A percentile compares a stretch with the other conserved stretches of the same genome.
phyloP scores from a whole-genome alignment of 1,284 basidiomycete genomes.

The Trametes sp. region DNA sequence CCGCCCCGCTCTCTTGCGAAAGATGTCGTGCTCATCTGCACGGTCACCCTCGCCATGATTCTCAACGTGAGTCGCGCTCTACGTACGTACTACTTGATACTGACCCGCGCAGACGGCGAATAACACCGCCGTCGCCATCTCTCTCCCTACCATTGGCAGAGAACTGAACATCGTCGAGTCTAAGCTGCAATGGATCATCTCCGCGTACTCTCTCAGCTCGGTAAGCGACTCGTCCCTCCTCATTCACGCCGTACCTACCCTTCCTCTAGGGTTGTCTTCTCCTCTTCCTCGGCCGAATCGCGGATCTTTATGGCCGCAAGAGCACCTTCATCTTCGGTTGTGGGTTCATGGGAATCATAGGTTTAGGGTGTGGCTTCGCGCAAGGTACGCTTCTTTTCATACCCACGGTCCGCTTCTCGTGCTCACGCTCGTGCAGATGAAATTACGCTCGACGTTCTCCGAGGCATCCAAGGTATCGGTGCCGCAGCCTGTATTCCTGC shows the following conservation, averaged over 20 bases:
- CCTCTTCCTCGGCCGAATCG: constrained; percentile 62
- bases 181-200: constrained; percentile 67
- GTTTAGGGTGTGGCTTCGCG: constrained; percentile 51
- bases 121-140: constrained; percentile 49
- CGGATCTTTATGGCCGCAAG: constrained; percentile 67
- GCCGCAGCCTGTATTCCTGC: constrained; percentile 75
- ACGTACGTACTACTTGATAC: background rate
- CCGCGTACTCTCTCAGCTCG: constrained; percentile 58
- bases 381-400: constrained; percentile 45
- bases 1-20: constrained; percentile 15
- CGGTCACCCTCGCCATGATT: constrained; percentile 44
- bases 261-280: constrained; percentile 72
- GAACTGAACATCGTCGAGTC: constrained; percentile 53
- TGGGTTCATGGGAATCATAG: constrained; percentile 45
- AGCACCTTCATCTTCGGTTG: constrained; percentile 58
- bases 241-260: no score
- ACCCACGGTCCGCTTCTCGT: background rate
- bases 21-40: constrained; percentile 38
- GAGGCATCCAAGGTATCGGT: constrained; percentile 76
- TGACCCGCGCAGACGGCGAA: constrained; percentile 41
- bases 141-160: constrained; percentile 60
- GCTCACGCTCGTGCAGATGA: constrained; percentile 47
- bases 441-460: constrained; percentile 66
- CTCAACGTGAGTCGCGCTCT: constrained; percentile 39
- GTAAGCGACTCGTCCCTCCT: constrained; percentile 36